These are phyloP conservation scores for Aspergillus sp. DNA, from an alignment of 2,329 filamentous ascomycete genomes.

Conservation along the genomic window DNA sequence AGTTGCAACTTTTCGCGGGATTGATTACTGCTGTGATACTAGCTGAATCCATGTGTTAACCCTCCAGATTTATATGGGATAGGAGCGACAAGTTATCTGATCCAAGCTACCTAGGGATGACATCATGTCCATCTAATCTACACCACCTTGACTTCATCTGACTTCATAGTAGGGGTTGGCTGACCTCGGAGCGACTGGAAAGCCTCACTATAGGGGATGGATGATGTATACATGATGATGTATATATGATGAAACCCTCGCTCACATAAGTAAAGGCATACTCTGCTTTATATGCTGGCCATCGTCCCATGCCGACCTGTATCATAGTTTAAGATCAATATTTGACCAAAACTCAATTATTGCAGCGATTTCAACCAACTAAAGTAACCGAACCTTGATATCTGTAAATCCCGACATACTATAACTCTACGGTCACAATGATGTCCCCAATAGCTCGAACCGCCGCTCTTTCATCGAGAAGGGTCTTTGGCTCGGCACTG, in stretches of 20 bases:
- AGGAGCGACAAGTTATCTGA: no score
- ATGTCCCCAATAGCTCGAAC: slow-evolving; percentile 2
- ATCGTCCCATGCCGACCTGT: background rate
- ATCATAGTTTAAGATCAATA: background rate
- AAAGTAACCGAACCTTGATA: background rate
- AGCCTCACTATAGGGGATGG: background rate
- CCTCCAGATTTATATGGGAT: no score
- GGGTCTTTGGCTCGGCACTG: slow-evolving; percentile 7
- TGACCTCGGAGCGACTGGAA: background rate
- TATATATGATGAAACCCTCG: background rate
- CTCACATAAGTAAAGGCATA: background rate
- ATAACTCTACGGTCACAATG: slow-evolving; percentile 6
- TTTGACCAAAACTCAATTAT: background rate
- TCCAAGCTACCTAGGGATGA: background rate
- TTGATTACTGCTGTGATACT: no score
- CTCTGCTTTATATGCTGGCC: no score
- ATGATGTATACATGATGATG: background rate
- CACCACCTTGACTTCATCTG: background rate
- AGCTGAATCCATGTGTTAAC: no score
- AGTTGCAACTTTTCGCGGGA: no score
- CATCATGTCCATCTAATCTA: background rate
- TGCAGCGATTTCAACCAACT: background rate
- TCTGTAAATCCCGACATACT: background rate
- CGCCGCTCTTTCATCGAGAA: slow-evolving; percentile 6
- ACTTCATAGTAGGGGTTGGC: no score